Base-by-base conservation (phyloP, 306 rosid genomes). In the Herpetospermum pedunculosum region DNA sequence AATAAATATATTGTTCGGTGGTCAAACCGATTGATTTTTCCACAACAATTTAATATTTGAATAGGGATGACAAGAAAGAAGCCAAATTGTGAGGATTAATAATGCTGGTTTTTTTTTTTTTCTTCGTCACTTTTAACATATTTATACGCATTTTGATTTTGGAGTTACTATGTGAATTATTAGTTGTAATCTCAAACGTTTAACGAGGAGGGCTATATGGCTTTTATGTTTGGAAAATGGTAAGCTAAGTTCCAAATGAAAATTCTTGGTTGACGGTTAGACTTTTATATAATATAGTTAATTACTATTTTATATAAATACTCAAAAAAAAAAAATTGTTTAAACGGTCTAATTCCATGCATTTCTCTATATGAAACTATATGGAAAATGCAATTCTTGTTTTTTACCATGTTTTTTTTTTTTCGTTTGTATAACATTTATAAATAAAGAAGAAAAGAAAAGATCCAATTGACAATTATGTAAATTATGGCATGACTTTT, bases 1-100 rank as follows among this genome's bases (percentile, higher is more conserved):
- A 64, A n/a, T n/a, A 64, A 67, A 67, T 41, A 67, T 41, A 12
- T 67, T 41, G 19, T 40, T 67, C 72, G 52, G 72, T 67, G 72
- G 72, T 67, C 72, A 67, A 67, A 67, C 53, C 35, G 52, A 4
- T 67, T 67, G 72, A 16, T 35, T 12, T 19, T 6, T 35, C 1
- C 12, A 29, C 21, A 5, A 58, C 0, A 28, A 58, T 57, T 29
- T 29, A 4, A 12, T 58, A 58, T 13, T 58, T 55, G 26, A 50
- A 50, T 48, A 48, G 9, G 16, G 21, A 47, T 23, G 23, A n/a
- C n/a, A 49, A 49, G 53, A 48, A 48, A 48, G 8, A 49, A 11
- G 57, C 57, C 26, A 50, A 50, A 50, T 50, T 25, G 0, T 25
- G 34, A 10, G 53, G 32, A 50, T 50, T 50, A 50, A 47, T 15